Evolutionary conservation across 331 rosid species (phyloP).

Genomic region (Prunus yedoensis): DNA sequence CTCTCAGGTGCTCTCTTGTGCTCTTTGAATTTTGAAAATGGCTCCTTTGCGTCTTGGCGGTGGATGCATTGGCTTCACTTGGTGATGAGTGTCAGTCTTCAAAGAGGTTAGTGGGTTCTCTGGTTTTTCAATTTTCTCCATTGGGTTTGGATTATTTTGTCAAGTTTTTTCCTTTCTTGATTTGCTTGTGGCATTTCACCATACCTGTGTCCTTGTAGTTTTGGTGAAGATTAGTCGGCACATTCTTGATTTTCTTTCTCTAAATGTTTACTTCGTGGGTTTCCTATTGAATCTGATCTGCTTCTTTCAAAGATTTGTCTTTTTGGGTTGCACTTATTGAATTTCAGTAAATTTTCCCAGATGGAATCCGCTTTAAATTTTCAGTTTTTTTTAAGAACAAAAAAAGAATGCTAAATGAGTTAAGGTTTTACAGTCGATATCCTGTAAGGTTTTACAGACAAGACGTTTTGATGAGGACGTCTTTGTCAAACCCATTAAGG

Average conservation of each 20-base stretch:
- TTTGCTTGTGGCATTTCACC: background rate
- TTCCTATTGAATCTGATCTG: slow-evolving; percentile 24
- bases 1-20: slow-evolving; percentile 4
- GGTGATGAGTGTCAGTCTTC: slow-evolving; percentile 20
- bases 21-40: slow-evolving; percentile 19
- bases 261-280: background rate
- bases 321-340: background rate
- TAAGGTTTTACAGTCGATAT: background rate
- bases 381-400: background rate
- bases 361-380: background rate
- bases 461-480: too few species aligned
- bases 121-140: slow-evolving; percentile 4
- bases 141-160: slow-evolving; percentile 13
- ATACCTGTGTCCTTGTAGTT: background rate
- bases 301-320: background rate
- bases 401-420: background rate
- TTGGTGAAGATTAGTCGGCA: background rate
- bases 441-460: background rate
- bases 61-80: slow-evolving; percentile 12
- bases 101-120: slow-evolving; percentile 23
- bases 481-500: too few species aligned
- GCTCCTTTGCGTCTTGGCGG: slow-evolving; percentile 1
- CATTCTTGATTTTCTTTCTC: slow-evolving; percentile 8
- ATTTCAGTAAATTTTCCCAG: background rate
- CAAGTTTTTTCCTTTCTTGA: slow-evolving; percentile 8